Conservation (phyloP, 768 basidiomycete species). For the Pholiota conissans region DNA sequence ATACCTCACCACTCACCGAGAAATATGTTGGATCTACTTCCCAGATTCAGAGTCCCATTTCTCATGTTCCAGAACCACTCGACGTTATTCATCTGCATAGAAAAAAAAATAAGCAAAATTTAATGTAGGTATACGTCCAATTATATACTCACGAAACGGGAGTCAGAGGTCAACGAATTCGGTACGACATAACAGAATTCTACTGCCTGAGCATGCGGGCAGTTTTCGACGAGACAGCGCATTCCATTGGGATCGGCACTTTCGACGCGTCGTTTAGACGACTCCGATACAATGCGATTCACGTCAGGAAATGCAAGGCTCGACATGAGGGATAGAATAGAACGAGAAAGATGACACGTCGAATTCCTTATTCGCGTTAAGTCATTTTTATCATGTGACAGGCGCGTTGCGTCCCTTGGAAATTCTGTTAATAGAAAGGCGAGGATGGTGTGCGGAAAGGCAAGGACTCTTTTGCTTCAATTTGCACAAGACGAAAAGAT, state of each 20-base stretch:
- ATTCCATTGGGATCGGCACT: slow-evolving; percentile 6
- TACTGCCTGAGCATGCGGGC: background rate
- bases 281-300: no score
- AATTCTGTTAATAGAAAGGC: no score
- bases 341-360: no score
- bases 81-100: slow-evolving; percentile 9
- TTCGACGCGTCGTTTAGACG: background rate
- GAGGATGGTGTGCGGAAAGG: no score
- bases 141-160: background rate
- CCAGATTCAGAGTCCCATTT: slow-evolving; percentile 13
- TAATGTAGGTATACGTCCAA: background rate
- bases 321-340: no score
- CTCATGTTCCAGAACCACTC: slow-evolving; percentile 19
- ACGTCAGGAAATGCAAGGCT: no score
- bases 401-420: no score
- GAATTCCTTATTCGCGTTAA: no score
- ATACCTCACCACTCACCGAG: background rate
- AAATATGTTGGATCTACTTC: slow-evolving; percentile 17
- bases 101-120: no score
- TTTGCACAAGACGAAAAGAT: no score
- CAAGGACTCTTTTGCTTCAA: no score
- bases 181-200: background rate
- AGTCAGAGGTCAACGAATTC: background rate
- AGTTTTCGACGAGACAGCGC: slow-evolving; percentile 14
- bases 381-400: no score